phyloP scores from a whole-genome alignment of 768 basidiomycete genomes.

The Mrakia gelida region DNA sequence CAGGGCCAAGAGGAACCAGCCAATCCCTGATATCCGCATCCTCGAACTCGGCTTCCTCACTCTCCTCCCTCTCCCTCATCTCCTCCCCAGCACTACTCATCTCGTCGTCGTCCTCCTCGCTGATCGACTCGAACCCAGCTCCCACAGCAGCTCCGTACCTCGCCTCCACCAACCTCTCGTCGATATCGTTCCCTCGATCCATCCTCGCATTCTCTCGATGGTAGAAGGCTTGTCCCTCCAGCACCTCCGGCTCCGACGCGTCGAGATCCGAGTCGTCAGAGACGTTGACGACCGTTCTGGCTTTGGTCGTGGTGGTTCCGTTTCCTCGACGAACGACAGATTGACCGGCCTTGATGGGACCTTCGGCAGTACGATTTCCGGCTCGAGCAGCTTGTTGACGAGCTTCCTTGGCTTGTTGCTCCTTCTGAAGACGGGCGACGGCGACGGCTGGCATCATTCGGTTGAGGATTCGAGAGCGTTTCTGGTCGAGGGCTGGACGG shows the following conservation, averaged over 20 bases:
- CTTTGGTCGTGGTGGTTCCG: neutral
- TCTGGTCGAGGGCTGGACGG: neutral
- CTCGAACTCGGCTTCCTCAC: neutral
- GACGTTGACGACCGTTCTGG: neutral
- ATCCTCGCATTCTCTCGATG: slow-evolving; percentile 1
- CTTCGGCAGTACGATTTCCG: neutral
- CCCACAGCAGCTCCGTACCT: neutral
- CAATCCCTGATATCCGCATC: slow-evolving; percentile 23
- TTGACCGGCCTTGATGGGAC: slow-evolving; percentile 23
- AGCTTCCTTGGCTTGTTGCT: neutral
- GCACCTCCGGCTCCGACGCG: neutral
- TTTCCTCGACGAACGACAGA: slow-evolving; percentile 23
- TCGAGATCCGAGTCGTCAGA: slow-evolving; percentile 8
- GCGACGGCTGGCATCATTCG: slow-evolving; percentile 30
- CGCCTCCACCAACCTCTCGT: slow-evolving; percentile 3
- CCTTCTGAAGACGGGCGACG: neutral
- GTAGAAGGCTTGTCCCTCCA: slow-evolving; percentile 14
- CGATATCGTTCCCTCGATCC: neutral
- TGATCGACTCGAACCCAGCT: neutral
- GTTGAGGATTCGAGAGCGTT: slow-evolving; percentile 5
- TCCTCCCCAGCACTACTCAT: neutral
- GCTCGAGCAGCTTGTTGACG: neutral
- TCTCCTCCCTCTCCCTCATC: slow-evolving; percentile 6
- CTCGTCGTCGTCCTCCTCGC: neutral
- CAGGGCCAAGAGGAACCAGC: neutral